phyloP scores from a whole-genome alignment of 2,329 filamentous ascomycete species.

The Zasmidium cellare region DNA sequence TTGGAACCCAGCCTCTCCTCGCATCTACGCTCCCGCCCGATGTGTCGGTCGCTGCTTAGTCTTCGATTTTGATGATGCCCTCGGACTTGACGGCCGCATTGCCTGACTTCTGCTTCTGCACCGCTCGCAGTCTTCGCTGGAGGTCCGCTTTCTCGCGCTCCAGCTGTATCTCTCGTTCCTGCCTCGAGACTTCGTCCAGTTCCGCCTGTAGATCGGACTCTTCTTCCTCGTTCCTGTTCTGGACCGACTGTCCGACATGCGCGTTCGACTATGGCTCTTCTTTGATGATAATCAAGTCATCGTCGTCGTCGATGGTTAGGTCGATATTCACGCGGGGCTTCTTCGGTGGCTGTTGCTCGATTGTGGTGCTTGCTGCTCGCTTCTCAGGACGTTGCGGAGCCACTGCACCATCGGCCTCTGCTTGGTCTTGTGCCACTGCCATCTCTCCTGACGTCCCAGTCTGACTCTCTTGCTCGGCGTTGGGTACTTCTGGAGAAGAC shows the following conservation, averaged over 20 bases:
- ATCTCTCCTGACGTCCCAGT: not conserved
- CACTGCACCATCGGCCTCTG: no score
- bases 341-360: not conserved
- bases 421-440: not conserved
- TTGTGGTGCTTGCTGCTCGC: not conserved
- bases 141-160: not conserved
- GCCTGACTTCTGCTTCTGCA: not conserved
- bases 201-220: not conserved
- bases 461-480: not conserved
- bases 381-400: not conserved
- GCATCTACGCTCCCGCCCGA: no score
- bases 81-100: not conserved
- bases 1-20: no score
- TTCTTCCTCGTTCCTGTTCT: not conserved
- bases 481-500: no score
- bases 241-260: not conserved
- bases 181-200: not conserved
- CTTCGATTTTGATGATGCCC: not conserved
- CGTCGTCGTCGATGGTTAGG: not conserved
- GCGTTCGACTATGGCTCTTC: not conserved
- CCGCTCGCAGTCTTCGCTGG: not conserved
- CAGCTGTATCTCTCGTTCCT: not conserved
- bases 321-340: not conserved
- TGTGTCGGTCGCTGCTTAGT: no score
- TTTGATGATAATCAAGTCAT: not conserved